phyloP scores from a whole-genome alignment of 306 rosid genomes.

The Casuarina equisetifolia region DNA sequence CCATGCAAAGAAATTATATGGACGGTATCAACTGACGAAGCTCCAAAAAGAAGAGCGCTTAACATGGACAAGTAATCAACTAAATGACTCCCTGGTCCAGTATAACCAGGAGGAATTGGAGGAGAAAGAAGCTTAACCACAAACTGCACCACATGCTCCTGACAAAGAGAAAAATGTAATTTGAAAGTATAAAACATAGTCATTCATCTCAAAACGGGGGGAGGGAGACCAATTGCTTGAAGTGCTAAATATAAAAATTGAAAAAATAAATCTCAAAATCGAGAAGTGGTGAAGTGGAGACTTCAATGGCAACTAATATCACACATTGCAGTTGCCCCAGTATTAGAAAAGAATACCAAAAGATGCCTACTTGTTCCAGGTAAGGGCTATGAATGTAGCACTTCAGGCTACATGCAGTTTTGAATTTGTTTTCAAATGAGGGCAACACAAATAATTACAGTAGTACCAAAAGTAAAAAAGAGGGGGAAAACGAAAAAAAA shows the following conservation, averaged over 20 bases:
- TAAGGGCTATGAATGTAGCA: not conserved
- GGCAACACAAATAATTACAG: not conserved
- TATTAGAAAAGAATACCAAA: not conserved
- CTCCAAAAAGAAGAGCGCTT: constrained; percentile 58
- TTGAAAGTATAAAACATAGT: not conserved
- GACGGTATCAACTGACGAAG: constrained; percentile 58
- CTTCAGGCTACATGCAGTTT: not conserved
- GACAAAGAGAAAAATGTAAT: constrained; percentile 33
- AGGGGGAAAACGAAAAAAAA: too few species aligned
- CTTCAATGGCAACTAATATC: not conserved
- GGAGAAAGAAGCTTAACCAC: constrained; percentile 70
- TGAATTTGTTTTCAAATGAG: not conserved
- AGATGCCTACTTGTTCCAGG: not conserved
- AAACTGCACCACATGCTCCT: constrained; percentile 74
- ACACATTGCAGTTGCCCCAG: not conserved
- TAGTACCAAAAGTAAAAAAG: not conserved
- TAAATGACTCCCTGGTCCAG: constrained; percentile 54
- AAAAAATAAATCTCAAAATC: constrained; percentile 13
- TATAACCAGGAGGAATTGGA: constrained; percentile 45
- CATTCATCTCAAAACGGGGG: constrained; percentile 9
- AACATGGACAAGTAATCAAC: constrained; percentile 59
- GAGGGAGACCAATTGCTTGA: constrained; percentile 12
- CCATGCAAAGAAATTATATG: constrained; percentile 81
- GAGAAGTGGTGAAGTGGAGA: constrained; percentile 24
- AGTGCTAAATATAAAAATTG: constrained; percentile 13